Conservation (phyloP, 1,139 yeast species). For the Komagataea norvegica region DNA sequence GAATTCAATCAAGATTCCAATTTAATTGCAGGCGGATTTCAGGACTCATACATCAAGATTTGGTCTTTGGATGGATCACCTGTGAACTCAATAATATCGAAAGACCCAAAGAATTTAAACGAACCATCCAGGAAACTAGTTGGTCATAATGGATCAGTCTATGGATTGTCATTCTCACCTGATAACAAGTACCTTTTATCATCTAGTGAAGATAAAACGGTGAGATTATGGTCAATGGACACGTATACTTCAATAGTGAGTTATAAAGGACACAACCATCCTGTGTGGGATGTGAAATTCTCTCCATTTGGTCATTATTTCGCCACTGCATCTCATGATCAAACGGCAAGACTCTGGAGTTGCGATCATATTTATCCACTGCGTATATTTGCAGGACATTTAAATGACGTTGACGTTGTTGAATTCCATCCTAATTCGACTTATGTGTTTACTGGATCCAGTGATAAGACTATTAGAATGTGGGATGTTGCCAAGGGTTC, state of each 20-base stretch:
- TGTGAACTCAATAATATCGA: conserved; percentile 57
- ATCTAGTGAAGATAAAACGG: conserved; percentile 88
- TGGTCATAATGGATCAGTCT: conserved; percentile 95
- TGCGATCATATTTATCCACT: conserved; percentile 96
- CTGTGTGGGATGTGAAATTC: conserved; percentile 95
- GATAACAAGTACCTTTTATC: conserved; percentile 80
- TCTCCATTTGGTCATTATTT: conserved; percentile 96
- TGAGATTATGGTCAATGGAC: conserved; percentile 90
- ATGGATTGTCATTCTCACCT: conserved; percentile 85
- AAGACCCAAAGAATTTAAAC: conserved; percentile 46
- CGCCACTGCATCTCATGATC: conserved; percentile 96
- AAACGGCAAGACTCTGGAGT: conserved; percentile 96
- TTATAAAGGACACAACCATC: conserved; percentile 95
- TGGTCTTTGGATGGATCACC: conserved; percentile 95
- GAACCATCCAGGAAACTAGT: conserved; percentile 57
- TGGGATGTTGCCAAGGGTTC: conserved; percentile 94
- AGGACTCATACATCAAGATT: conserved; percentile 81
- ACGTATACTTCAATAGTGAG: conserved; percentile 84
- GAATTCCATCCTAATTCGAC: conserved; percentile 96
- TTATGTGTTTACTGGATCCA: conserved; percentile 89
- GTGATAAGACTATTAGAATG: conserved; percentile 94
- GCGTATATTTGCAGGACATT: conserved; percentile 94
- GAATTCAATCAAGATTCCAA: conserved; percentile 86
- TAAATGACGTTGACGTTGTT: conserved; percentile 93
- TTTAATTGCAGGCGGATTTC: conserved; percentile 89